Evolutionary conservation across 768 basidiomycete genomes (phyloP).

Genomic region (Tricholoma hemisulphureum): DNA sequence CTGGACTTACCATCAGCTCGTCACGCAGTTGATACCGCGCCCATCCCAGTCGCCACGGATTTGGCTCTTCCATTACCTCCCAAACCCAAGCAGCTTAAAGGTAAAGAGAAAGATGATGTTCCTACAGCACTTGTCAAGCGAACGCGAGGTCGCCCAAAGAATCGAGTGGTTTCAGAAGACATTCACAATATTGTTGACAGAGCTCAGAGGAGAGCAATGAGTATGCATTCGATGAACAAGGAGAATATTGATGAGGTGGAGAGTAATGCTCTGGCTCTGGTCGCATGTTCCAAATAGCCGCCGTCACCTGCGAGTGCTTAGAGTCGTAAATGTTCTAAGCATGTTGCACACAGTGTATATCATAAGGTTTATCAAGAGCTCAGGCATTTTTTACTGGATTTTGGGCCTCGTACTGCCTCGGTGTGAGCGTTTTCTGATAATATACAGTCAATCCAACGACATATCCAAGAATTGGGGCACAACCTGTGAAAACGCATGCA

Average conservation of each 20-base stretch:
- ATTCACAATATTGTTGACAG: neutral
- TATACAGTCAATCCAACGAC: neutral
- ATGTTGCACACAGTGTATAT: neutral
- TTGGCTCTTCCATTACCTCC: constrained; percentile 13
- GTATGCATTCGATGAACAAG: constrained; percentile 9
- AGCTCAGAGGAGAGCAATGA: neutral
- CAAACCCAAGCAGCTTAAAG: neutral
- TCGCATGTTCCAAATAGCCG: neutral
- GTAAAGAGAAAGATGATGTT: neutral
- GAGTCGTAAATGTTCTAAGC: neutral
- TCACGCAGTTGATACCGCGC: neutral
- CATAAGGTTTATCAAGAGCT: neutral
- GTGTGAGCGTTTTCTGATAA: constrained; percentile 69
- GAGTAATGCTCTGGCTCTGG: neutral
- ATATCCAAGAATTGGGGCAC: neutral
- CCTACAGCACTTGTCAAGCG: neutral
- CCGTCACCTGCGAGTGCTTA: neutral
- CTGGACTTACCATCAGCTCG: neutral
- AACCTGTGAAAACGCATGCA: constrained; percentile 91
- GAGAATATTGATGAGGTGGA: constrained; percentile 8
- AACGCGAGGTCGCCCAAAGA: neutral
- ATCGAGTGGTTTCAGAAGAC: neutral
- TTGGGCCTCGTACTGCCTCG: constrained; percentile 56
- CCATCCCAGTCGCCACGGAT: neutral
- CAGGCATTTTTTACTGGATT: neutral